A percentile compares a stretch with the other conserved stretches of the same genome.
These are phyloP conservation scores for Talaromyces sp. DNA, from an alignment of 2,329 filamentous ascomycete genomes.

Conservation along the genomic window DNA sequence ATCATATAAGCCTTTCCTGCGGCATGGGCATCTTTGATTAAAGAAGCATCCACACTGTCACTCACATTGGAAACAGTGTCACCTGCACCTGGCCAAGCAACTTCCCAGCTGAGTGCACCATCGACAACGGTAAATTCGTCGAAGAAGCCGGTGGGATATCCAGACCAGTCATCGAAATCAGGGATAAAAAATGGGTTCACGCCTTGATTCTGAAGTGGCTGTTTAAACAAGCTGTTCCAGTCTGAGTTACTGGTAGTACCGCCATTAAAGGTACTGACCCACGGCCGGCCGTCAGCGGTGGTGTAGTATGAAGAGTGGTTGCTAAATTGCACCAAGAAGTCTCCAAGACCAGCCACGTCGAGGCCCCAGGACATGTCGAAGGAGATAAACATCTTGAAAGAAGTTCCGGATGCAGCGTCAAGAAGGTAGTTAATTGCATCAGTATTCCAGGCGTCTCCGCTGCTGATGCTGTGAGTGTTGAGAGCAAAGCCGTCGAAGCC, in stretches of 20 bases:
- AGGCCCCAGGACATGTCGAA: slow-evolving; percentile 10
- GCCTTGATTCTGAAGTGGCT: neutral
- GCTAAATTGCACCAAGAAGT: slow-evolving; percentile 1
- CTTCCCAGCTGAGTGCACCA: slow-evolving; percentile 9
- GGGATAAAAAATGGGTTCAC: slow-evolving; percentile 4
- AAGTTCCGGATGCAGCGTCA: neutral
- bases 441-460: slow-evolving; percentile 2
- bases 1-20: slow-evolving; percentile 8
- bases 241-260: neutral
- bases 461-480: slow-evolving; percentile 7
- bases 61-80: neutral
- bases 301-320: slow-evolving; percentile 8
- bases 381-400: slow-evolving; percentile 7
- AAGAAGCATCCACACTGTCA: neutral
- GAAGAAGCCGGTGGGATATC: slow-evolving; percentile 3
- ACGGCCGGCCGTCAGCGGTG: slow-evolving; percentile 2
- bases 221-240: neutral
- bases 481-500: slow-evolving; percentile 10
- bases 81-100: slow-evolving; percentile 2
- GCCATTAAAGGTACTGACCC: slow-evolving; percentile 6
- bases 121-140: slow-evolving; percentile 1
- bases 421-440: slow-evolving; percentile 6
- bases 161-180: slow-evolving; percentile 5
- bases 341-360: neutral
- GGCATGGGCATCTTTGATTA: slow-evolving; percentile 5